Evolutionary conservation across 2,329 filamentous ascomycete species (phyloP), one percentile per base, ranked within the genome.

Genomic region (Aotearoamyces nothofagi): DNA sequence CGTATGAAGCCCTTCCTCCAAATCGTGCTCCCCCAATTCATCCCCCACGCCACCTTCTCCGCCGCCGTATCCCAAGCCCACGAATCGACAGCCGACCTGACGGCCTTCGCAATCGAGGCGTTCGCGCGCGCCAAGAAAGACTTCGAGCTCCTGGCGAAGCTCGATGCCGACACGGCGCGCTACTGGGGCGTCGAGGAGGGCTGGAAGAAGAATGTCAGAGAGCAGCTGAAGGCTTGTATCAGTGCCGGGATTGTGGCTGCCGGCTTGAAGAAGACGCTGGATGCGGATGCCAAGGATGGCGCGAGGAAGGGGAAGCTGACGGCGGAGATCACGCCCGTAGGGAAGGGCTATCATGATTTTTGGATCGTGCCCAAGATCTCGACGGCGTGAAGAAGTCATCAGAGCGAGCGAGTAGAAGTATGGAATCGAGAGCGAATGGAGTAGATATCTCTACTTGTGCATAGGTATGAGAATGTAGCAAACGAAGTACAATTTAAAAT

Each of bases 1-100:
- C 67, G 77, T 28, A 77, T 80, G 73, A 78, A 78, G 42, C 72
- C 74, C 0, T 80, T 79, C 39, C 53, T 74, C 3, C 51, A 54
- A 1, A 61, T 80, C 23, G 60, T 61, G 11, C 57, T 73, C 2
- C 69, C 73, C 0, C 64, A 70, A 41, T 53, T 70, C 4, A 57
- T 70, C 3, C 54, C 63, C 0, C 67, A 61, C 31, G 61, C 63
- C 3, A 60, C 67, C 12, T 68, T 69, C 31, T 51, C 56, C 3
- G 46, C 42, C 2, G 39, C 60, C 2, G 54, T 58, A 15, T 53
- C 53, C 7, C 56, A 63, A 27, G 50, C 52, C 2, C 55, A 63
- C 8, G 41, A 41, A 27, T 34, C 32, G 12, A 49, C 40, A 8
- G 24, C 43, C 3, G 40, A 49, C 15, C 32, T 56, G 5, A 43